A percentile compares a stretch with the other conserved stretches of the same genome.
These are phyloP conservation scores for Apiospora malaysiana DNA, from an alignment of 2,329 filamentous ascomycete species.

Conservation along the genomic window DNA sequence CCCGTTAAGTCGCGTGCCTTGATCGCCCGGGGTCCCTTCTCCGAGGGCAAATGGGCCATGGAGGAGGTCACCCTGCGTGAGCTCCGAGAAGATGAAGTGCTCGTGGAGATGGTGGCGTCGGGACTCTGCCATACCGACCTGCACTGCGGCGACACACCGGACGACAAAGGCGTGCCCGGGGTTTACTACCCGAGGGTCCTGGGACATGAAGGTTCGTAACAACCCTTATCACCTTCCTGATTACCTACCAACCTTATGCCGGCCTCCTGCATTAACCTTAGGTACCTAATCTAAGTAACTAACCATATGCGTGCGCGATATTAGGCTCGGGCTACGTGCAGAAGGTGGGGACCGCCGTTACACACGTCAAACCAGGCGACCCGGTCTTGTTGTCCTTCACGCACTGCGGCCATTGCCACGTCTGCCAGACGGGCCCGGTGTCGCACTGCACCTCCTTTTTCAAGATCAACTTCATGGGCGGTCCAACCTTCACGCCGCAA, in stretches of 20 bases:
- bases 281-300: not conserved
- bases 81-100: constrained; percentile 50
- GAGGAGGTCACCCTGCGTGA: constrained; percentile 38
- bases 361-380: constrained; percentile 49
- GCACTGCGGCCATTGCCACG: constrained; percentile 52
- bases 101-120: constrained; percentile 58
- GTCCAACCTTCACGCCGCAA: constrained; percentile 48
- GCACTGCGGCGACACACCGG: constrained; percentile 46
- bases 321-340: constrained; percentile 53
- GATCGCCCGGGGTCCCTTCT: constrained; percentile 39
- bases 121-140: constrained; percentile 63
- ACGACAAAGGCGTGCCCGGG: constrained; percentile 40
- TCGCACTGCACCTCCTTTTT: constrained; percentile 57
- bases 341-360: constrained; percentile 47
- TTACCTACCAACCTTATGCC: not conserved
- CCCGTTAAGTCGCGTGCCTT: constrained; percentile 35
- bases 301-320: not conserved
- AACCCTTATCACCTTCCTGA: not conserved
- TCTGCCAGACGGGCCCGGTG: constrained; percentile 51
- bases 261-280: too few relatives aligned
- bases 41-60: constrained; percentile 40
- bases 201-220: constrained; percentile 56
- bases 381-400: constrained; percentile 54
- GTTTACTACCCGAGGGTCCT: constrained; percentile 53
- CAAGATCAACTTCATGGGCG: constrained; percentile 58